These are phyloP conservation scores for Chaetomiaceae sp. DNA, from an alignment of 2,329 filamentous ascomycete species.

Conservation along the genomic window DNA sequence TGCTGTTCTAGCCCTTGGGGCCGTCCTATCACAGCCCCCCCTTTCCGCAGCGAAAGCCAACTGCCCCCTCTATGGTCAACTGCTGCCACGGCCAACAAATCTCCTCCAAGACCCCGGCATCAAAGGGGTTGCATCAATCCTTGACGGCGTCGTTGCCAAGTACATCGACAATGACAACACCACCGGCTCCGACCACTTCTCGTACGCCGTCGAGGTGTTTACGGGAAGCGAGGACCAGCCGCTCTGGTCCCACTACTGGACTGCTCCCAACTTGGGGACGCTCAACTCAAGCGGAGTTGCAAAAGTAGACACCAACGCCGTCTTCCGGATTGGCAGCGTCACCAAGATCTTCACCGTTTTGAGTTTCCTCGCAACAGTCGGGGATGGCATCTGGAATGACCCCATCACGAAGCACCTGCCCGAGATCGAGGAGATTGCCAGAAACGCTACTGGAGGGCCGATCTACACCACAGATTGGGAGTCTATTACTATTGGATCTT, in stretches of 20 bases:
- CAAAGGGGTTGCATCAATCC: conserved; percentile 16
- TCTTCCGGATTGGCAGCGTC: conserved; percentile 37
- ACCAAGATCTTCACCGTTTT: conserved; percentile 36
- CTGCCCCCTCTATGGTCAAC: conserved; percentile 31
- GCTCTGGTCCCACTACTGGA: conserved; percentile 28
- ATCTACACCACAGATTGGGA: conserved; percentile 23
- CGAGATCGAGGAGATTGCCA: conserved; percentile 31
- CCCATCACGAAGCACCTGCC: conserved; percentile 37
- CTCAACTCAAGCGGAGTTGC: conserved; percentile 29
- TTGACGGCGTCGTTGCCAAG: conserved; percentile 26
- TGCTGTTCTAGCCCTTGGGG: background rate
- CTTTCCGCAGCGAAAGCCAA: conserved; percentile 25
- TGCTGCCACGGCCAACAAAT: conserved; percentile 29
- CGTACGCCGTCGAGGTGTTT: conserved; percentile 33
- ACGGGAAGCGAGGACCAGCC: conserved; percentile 26
- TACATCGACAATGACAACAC: conserved; percentile 30
- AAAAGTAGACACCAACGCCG: conserved; percentile 34
- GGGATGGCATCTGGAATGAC: conserved; percentile 34
- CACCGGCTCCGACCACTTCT: conserved; percentile 28
- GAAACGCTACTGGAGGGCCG: background rate
- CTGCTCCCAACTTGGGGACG: conserved; percentile 28
- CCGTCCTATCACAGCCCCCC: background rate
- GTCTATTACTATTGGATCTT: conserved; percentile 20
- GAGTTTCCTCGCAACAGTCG: conserved; percentile 32
- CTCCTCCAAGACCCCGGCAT: conserved; percentile 22